Percentiles rank a stretch among this genome's conserved stretches.
phyloP scores from a whole-genome alignment of 2,329 filamentous ascomycete species.

The Pezicula radicicola region DNA sequence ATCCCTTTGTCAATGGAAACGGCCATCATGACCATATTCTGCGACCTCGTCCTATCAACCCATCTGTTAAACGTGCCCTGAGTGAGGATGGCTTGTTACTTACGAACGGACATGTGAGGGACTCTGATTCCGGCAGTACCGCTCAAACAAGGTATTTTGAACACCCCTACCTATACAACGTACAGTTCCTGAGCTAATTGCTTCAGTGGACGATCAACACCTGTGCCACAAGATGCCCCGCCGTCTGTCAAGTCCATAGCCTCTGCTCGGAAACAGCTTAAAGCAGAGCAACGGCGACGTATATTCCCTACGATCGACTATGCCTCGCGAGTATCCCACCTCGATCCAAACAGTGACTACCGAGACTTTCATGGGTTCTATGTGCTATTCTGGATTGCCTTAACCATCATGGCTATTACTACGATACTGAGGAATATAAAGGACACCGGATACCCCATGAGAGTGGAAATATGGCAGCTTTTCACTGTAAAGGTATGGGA shows the following conservation, averaged over 20 bases:
- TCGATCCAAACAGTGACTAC: conserved; percentile 89
- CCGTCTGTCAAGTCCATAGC: conserved; percentile 86
- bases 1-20: conserved; percentile 20
- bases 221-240: conserved; percentile 84
- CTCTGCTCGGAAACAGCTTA: conserved; percentile 76
- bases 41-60: conserved; percentile 25
- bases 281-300: conserved; percentile 76
- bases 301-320: conserved; percentile 94
- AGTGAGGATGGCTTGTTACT: conserved; percentile 19
- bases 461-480: conserved; percentile 82
- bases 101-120: conserved; percentile 6
- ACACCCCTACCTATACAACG: not conserved
- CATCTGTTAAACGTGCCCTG: conserved; percentile 19
- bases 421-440: conserved; percentile 91
- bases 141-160: conserved; percentile 24
- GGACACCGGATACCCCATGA: conserved; percentile 84
- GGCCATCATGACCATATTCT: conserved; percentile 27
- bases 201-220: conserved; percentile 75
- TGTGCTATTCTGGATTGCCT: conserved; percentile 94
- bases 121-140: conserved; percentile 17
- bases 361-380: conserved; percentile 97
- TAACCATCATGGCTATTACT: conserved; percentile 95
- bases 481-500: conserved; percentile 90
- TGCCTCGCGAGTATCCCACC: conserved; percentile 86
- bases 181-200: conserved; percentile 7